A percentile compares a stretch with the other conserved stretches of the same genome.
Evolutionary conservation across 2,329 filamentous ascomycete species (phyloP).

Genomic region (Lasiodiplodia sp.): DNA sequence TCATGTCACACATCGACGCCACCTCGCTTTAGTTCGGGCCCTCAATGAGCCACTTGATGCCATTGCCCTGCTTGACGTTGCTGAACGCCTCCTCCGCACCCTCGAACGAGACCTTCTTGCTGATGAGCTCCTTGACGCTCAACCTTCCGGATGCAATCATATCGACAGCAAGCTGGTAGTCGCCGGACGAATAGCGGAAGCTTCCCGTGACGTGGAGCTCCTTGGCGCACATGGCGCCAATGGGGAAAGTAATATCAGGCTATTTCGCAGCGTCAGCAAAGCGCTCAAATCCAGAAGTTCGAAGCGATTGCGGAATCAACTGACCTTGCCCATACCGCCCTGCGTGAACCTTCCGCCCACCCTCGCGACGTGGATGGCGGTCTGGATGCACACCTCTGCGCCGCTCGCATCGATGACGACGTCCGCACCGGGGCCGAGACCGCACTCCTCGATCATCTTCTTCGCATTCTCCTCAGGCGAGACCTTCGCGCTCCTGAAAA

Average conservation of each 20-base stretch:
- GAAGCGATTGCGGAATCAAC: neutral
- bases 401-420: slow-evolving; percentile 58
- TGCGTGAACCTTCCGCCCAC: slow-evolving; percentile 58
- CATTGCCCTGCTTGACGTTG: slow-evolving; percentile 83
- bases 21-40: slow-evolving; percentile 39
- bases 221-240: slow-evolving; percentile 88
- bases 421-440: slow-evolving; percentile 62
- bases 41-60: slow-evolving; percentile 69
- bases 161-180: slow-evolving; percentile 84
- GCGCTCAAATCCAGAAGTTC: no score
- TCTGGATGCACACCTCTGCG: slow-evolving; percentile 58
- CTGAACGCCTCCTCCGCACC: slow-evolving; percentile 87
- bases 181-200: slow-evolving; percentile 88
- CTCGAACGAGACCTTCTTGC: slow-evolving; percentile 76
- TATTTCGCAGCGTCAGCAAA: neutral
- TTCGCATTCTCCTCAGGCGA: slow-evolving; percentile 75
- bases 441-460: slow-evolving; percentile 69
- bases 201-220: slow-evolving; percentile 86
- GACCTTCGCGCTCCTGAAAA: slow-evolving; percentile 69
- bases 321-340: slow-evolving; percentile 77
- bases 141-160: slow-evolving; percentile 77
- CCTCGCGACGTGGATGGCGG: slow-evolving; percentile 57
- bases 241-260: slow-evolving; percentile 86
- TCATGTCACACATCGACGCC: neutral
- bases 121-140: slow-evolving; percentile 79